A percentile compares a stretch with the other conserved stretches of the same genome.
Evolutionary conservation across 306 rosid species (phyloP).

Genomic region (Mimosa pudica): DNA sequence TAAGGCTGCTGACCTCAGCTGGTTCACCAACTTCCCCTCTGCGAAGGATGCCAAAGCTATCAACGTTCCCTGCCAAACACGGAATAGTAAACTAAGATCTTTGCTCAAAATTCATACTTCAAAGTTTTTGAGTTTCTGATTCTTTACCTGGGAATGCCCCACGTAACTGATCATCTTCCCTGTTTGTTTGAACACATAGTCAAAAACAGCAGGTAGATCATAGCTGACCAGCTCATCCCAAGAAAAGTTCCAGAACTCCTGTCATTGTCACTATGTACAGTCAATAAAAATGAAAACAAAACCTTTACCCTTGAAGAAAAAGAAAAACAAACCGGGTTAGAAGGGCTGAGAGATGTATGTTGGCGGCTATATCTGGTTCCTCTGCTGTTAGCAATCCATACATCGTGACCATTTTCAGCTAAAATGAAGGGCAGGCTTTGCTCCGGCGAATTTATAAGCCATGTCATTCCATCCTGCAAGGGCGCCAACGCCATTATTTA

Average conservation of each 20-base stretch:
- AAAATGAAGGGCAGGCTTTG: constrained; percentile 71
- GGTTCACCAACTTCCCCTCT: constrained; percentile 52
- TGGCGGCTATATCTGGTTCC: constrained; percentile 76
- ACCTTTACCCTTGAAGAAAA: neutral
- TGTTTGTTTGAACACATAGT: constrained; percentile 57
- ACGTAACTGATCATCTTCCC: constrained; percentile 66
- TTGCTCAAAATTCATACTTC: no score
- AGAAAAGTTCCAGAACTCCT: constrained; percentile 79
- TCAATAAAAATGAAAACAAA: neutral
- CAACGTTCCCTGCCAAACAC: constrained; percentile 68
- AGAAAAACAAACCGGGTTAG: constrained; percentile 31
- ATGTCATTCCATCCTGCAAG: constrained; percentile 72
- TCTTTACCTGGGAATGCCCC: constrained; percentile 81
- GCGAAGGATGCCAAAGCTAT: constrained; percentile 63
- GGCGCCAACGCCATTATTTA: neutral
- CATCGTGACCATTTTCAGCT: constrained; percentile 73
- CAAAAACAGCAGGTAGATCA: constrained; percentile 74
- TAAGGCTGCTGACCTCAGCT: constrained; percentile 64
- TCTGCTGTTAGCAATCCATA: constrained; percentile 73
- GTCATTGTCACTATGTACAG: constrained; percentile 15
- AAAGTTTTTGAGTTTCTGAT: neutral
- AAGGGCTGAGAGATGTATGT: constrained; percentile 50
- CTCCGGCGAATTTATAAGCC: constrained; percentile 62
- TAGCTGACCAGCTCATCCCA: constrained; percentile 69
- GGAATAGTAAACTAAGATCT: neutral